A percentile compares a stretch with the other conserved stretches of the same genome.
phyloP scores from a whole-genome alignment of 257 asterid genomes.

The Lavandula angustifolia region DNA sequence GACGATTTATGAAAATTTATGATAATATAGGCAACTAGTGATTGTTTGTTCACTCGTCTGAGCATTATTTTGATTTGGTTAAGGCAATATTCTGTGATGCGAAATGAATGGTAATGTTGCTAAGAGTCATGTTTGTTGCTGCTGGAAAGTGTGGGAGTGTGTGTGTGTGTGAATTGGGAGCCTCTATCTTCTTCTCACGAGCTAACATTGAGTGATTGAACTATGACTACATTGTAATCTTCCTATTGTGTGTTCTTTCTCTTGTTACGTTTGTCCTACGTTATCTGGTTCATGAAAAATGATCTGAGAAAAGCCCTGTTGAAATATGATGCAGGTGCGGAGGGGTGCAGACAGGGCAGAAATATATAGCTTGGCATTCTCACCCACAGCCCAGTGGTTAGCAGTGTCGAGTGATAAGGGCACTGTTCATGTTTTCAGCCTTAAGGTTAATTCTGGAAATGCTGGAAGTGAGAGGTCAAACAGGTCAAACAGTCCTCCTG shows the following conservation, averaged over 20 bases:
- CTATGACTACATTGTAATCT: no score
- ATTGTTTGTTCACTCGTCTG: no score
- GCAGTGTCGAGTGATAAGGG: constrained; percentile 98
- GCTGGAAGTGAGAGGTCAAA: constrained; percentile 52
- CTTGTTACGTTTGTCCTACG: no score
- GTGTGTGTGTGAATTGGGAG: no score
- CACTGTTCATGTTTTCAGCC: constrained; percentile 84
- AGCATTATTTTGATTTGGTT: no score
- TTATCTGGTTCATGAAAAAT: neutral
- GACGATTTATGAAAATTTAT: neutral
- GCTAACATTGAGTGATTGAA: no score
- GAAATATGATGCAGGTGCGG: constrained; percentile 66
- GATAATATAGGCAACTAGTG: no score
- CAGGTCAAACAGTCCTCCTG: constrained; percentile 58
- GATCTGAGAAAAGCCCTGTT: neutral
- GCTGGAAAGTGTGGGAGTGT: no score
- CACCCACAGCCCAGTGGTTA: constrained; percentile 83
- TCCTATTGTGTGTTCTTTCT: no score
- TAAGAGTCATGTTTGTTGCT: neutral
- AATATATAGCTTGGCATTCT: constrained; percentile 83
- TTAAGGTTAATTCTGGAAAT: constrained; percentile 66
- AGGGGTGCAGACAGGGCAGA: constrained; percentile 99
- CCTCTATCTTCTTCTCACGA: neutral
- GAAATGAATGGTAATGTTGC: no score
- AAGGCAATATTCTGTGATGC: no score